These are phyloP conservation scores for Aspergillus bridgeri DNA, from an alignment of 495 filamentous ascomycete species.

Conservation along the genomic window DNA sequence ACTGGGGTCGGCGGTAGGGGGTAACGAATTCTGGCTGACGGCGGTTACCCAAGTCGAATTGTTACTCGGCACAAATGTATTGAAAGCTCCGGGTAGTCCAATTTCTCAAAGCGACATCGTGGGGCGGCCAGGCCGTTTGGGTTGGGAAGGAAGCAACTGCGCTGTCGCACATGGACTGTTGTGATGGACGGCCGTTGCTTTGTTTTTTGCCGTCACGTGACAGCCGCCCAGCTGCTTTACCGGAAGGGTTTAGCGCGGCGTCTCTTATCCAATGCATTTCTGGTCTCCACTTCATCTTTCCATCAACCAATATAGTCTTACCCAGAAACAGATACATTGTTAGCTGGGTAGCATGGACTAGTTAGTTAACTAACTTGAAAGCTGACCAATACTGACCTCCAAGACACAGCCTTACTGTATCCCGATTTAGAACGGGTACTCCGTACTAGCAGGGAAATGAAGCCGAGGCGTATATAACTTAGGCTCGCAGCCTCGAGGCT, in stretches of 20 bases:
- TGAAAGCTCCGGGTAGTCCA: not conserved
- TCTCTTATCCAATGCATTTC: not conserved
- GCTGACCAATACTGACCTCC: no score
- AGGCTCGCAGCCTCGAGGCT: no score
- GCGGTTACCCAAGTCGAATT: not conserved
- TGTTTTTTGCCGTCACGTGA: slow-evolving; percentile 17
- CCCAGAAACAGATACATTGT: no score
- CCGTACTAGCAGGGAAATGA: no score
- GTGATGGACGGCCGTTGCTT: slow-evolving; percentile 3
- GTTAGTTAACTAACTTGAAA: no score
- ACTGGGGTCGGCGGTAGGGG: not conserved
- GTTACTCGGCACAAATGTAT: not conserved
- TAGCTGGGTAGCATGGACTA: no score
- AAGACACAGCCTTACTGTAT: no score
- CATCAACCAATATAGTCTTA: no score
- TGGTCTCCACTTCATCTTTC: no score
- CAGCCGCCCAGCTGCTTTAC: not conserved
- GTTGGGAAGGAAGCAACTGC: not conserved
- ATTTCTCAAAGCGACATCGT: not conserved
- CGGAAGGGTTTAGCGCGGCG: not conserved
- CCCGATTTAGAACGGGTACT: no score
- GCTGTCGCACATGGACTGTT: not conserved
- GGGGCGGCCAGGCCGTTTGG: not conserved
- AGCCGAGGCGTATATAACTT: no score
- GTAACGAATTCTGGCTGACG: not conserved